Percentiles rank a stretch among this genome's conserved stretches.
phyloP scores from a whole-genome alignment of 2,329 filamentous ascomycete genomes.

The Fusarium sp. region DNA sequence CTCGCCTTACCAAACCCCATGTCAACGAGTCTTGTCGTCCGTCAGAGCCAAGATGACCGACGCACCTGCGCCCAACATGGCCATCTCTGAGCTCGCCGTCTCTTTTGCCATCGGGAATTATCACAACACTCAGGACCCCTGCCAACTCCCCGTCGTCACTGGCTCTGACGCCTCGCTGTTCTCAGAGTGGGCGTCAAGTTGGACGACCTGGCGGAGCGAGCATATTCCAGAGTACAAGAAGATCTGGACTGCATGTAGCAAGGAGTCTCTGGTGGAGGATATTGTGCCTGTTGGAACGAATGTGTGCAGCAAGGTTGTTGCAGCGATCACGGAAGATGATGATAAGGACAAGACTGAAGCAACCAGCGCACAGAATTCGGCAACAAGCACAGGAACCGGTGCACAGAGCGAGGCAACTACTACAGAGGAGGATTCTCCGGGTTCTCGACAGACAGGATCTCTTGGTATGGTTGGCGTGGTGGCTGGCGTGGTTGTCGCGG shows the following conservation, averaged over 20 bases:
- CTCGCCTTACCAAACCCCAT: background rate
- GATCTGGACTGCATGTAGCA: slow-evolving; percentile 1
- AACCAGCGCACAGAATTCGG: background rate
- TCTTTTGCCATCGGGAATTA: background rate
- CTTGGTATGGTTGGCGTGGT: background rate
- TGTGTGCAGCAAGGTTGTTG: background rate
- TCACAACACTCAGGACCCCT: background rate
- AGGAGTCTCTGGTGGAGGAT: background rate
- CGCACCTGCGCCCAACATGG: background rate
- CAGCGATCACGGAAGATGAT: background rate
- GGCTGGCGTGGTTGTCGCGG: background rate
- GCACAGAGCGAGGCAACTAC: background rate
- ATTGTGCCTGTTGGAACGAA: background rate
- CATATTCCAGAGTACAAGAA: background rate
- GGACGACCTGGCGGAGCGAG: background rate
- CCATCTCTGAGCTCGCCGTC: background rate
- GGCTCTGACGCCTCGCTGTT: background rate
- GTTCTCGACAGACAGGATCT: background rate
- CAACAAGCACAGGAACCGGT: background rate
- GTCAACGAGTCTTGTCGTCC: background rate
- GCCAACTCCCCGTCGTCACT: slow-evolving; percentile 3
- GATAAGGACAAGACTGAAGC: background rate
- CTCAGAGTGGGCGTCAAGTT: slow-evolving; percentile 5
- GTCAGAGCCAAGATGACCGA: background rate
- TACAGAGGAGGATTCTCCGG: background rate